phyloP scores from a whole-genome alignment of 2,329 filamentous ascomycete species.

The Pseudogymnoascus verrucosus region DNA sequence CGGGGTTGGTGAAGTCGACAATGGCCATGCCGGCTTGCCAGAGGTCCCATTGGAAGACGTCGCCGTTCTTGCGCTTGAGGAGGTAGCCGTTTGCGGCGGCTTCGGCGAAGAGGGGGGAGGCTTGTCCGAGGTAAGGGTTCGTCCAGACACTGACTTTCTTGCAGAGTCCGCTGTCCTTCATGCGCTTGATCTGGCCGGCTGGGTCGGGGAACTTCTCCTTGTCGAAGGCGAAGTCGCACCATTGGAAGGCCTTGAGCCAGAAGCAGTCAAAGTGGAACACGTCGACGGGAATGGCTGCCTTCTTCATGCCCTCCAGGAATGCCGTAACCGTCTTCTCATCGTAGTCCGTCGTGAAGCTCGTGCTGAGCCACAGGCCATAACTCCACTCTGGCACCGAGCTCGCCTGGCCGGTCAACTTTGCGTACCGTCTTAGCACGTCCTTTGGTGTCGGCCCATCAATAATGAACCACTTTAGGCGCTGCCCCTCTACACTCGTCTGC shows the following conservation, averaged over 20 bases:
- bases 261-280: conserved; percentile 59
- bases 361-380: conserved; percentile 69
- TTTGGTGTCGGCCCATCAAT: conserved; percentile 66
- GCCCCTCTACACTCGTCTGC: conserved; percentile 60
- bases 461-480: conserved; percentile 65
- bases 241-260: conserved; percentile 56
- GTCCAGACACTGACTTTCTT: conserved; percentile 51
- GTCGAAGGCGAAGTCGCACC: conserved; percentile 57
- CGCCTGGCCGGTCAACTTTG: conserved; percentile 57
- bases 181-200: conserved; percentile 42
- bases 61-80: conserved; percentile 49
- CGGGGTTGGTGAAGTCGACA: conserved; percentile 56
- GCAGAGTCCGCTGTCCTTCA: conserved; percentile 42
- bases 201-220: conserved; percentile 51
- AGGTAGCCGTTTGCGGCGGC: conserved; percentile 50
- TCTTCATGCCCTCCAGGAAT: conserved; percentile 51
- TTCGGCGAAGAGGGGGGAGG: conserved; percentile 48
- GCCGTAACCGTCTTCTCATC: conserved; percentile 49
- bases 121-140: conserved; percentile 54
- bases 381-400: conserved; percentile 63
- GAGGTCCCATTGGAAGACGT: conserved; percentile 56
- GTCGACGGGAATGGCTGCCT: conserved; percentile 47
- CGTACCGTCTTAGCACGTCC: conserved; percentile 61
- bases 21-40: conserved; percentile 59
- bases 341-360: conserved; percentile 56